These are phyloP conservation scores for Suhomyces sp. DNA, from an alignment of 805 yeast species.

Conservation along the genomic window DNA sequence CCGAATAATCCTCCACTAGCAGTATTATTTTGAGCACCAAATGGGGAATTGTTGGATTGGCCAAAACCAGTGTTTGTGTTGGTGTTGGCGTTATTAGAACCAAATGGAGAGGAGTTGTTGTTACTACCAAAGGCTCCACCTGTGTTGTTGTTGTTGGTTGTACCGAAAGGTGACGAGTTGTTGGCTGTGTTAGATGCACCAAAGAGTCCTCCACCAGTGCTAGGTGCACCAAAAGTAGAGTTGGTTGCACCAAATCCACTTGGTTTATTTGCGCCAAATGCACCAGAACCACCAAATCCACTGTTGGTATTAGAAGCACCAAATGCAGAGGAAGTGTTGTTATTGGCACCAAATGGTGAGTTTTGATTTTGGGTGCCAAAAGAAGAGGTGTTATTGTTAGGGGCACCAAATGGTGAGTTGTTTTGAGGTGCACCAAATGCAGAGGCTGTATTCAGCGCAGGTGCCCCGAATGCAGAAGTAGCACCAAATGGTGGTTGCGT, in stretches of 20 bases:
- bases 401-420: slow-evolving; percentile 33
- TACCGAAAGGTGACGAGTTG: slow-evolving; percentile 16
- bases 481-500: slow-evolving; percentile 10
- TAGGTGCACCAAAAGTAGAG: slow-evolving; percentile 14
- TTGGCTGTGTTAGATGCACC: slow-evolving; percentile 31
- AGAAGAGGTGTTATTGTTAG: slow-evolving; percentile 20
- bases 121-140: slow-evolving; percentile 27
- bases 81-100: slow-evolving; percentile 23
- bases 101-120: slow-evolving; percentile 25
- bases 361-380: slow-evolving; percentile 26
- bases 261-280: slow-evolving; percentile 25
- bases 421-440: slow-evolving; percentile 26
- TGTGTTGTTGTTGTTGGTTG: slow-evolving; percentile 8
- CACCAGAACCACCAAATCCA: slow-evolving; percentile 16
- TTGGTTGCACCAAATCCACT: slow-evolving; percentile 2
- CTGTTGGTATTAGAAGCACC: slow-evolving; percentile 11
- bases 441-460: slow-evolving; percentile 19
- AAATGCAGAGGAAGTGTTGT: slow-evolving; percentile 14
- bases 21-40: slow-evolving; percentile 12
- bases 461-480: slow-evolving; percentile 21
- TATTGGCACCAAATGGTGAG: slow-evolving; percentile 27
- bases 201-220: slow-evolving; percentile 34
- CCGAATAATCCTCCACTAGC: slow-evolving; percentile 13
- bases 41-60: slow-evolving; percentile 14
- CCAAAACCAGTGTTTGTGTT: slow-evolving; percentile 23